Conservation (phyloP, 2,329 filamentous ascomycete species). For the Saccharata proteae region DNA sequence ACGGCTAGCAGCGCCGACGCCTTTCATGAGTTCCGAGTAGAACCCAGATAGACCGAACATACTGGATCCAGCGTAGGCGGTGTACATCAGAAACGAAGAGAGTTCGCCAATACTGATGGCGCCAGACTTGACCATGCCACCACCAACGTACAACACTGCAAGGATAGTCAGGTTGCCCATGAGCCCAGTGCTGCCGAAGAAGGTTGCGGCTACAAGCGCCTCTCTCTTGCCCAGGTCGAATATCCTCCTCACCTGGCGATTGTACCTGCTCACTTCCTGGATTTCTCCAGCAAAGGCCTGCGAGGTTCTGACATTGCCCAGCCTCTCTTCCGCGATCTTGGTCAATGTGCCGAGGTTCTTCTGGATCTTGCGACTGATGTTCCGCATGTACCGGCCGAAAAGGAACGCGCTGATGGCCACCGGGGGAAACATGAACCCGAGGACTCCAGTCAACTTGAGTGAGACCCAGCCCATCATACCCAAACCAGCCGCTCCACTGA, state of each 20-base stretch:
- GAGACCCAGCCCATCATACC: constrained; percentile 94
- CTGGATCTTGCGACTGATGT: constrained; percentile 83
- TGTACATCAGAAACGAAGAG: constrained; percentile 98
- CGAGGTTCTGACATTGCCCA: constrained; percentile 92
- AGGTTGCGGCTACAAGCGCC: constrained; percentile 77
- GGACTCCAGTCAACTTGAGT: constrained; percentile 74
- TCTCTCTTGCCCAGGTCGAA: constrained; percentile 81
- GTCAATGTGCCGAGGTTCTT: constrained; percentile 85
- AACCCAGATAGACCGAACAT: constrained; percentile 91
- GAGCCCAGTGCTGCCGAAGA: constrained; percentile 78
- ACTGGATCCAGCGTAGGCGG: constrained; percentile 72
- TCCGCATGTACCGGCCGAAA: constrained; percentile 80
- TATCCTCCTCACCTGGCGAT: constrained; percentile 80
- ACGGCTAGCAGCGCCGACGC: constrained; percentile 89
- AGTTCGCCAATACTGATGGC: constrained; percentile 83
- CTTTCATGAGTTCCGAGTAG: constrained; percentile 98
- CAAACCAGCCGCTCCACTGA: constrained; percentile 83
- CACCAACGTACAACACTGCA: constrained; percentile 78
- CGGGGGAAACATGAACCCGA: constrained; percentile 79
- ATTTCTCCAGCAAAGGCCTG: constrained; percentile 93
- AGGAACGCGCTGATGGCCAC: constrained; percentile 84
- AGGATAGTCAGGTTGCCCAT: constrained; percentile 95
- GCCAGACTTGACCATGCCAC: constrained; percentile 77
- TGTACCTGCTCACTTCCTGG: constrained; percentile 83
- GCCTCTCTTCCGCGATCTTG: constrained; percentile 94